phyloP scores from a whole-genome alignment of 441 rosid species.

The Populus trichocarpa region DNA sequence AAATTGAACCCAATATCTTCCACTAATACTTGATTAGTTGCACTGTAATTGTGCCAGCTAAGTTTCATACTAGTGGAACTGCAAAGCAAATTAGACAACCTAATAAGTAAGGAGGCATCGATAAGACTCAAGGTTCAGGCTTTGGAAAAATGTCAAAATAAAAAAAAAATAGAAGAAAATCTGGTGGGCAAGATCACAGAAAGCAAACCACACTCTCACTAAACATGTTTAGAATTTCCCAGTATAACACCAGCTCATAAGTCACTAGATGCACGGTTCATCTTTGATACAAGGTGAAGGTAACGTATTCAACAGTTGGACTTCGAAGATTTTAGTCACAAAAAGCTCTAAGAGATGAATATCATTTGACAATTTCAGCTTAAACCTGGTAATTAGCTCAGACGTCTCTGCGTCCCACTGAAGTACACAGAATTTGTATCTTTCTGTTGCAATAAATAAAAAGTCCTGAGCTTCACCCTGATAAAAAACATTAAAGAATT shows the following conservation, averaged over 20 bases:
- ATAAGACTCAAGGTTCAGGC: background rate
- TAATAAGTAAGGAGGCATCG: background rate
- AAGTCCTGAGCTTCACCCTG: conserved; percentile 96
- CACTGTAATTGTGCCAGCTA: background rate
- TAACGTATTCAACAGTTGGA: background rate
- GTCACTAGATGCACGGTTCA: background rate
- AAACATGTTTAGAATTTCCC: background rate
- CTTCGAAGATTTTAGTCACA: background rate
- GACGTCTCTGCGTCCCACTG: conserved; percentile 92
- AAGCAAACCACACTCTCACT: background rate
- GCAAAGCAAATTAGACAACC: background rate
- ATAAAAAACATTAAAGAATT: conserved; percentile 4
- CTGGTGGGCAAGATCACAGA: background rate
- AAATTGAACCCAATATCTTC: background rate
- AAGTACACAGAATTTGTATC: conserved; percentile 95
- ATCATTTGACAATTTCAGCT: background rate
- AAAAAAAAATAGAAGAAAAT: background rate
- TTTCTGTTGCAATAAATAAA: conserved; percentile 88
- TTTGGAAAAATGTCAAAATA: background rate
- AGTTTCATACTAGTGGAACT: background rate
- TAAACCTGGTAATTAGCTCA: conserved; percentile 86
- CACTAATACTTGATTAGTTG: background rate
- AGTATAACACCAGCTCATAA: background rate
- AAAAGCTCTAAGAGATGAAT: background rate
- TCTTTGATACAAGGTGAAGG: background rate